Evolutionary conservation across 495 filamentous ascomycete genomes (phyloP).

Genomic region (Hyaloscypha variabilis): DNA sequence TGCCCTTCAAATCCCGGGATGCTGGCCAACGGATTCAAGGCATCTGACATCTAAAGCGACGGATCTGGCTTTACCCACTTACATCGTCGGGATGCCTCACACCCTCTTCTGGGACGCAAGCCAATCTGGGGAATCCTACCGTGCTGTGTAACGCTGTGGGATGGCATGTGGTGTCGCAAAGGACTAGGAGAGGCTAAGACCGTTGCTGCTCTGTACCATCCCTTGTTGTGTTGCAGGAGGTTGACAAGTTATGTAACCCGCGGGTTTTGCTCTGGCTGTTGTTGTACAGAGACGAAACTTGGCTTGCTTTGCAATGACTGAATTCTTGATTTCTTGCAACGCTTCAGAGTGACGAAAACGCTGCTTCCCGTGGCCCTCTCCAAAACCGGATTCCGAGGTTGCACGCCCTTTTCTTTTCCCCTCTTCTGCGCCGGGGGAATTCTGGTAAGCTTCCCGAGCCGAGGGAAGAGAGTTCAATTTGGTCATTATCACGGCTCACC

Average conservation of each 20-base stretch:
- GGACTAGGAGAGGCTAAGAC: neutral
- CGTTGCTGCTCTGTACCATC: neutral
- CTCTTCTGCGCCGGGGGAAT: neutral
- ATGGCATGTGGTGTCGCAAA: slow-evolving; percentile 3
- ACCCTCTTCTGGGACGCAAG: slow-evolving; percentile 1
- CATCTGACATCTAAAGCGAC: slow-evolving; percentile 27
- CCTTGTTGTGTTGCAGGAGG: neutral
- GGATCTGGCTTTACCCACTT: slow-evolving; percentile 6
- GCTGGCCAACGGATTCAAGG: slow-evolving; percentile 27
- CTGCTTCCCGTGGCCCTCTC: neutral
- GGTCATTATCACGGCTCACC: neutral
- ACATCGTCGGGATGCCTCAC: slow-evolving; percentile 14
- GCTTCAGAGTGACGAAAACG: neutral
- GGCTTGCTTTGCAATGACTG: neutral
- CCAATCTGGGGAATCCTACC: slow-evolving; percentile 18
- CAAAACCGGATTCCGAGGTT: slow-evolving; percentile 10
- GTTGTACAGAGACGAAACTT: neutral
- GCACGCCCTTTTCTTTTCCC: neutral
- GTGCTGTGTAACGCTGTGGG: neutral
- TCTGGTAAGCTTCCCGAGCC: neutral
- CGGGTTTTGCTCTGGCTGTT: slow-evolving; percentile 5
- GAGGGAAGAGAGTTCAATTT: neutral
- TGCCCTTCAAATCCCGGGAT: slow-evolving; percentile 6
- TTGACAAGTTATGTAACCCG: neutral
- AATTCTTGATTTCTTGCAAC: slow-evolving; percentile 10